Percentiles rank a stretch among this genome's conserved stretches.
Evolutionary conservation across 2,329 filamentous ascomycete genomes (phyloP).

Genomic region (Myriosclerotinia curreyana): DNA sequence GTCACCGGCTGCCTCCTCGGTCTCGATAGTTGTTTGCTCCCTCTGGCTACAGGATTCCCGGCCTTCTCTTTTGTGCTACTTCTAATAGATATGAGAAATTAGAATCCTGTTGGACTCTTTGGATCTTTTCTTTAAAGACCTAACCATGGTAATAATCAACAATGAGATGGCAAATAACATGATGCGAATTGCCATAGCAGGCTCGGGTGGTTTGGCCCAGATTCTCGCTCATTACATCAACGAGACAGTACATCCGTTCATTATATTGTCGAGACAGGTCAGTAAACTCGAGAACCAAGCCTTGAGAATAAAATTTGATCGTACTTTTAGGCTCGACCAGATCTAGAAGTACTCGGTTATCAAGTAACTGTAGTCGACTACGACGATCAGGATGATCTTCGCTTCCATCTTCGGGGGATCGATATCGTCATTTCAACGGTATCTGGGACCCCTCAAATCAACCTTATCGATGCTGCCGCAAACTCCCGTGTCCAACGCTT

Average conservation of each 20-base stretch:
- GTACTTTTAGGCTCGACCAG: constrained; percentile 39
- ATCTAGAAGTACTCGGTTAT: constrained; percentile 45
- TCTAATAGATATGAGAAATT: not conserved
- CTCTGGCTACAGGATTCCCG: constrained; percentile 2
- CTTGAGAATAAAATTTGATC: not conserved
- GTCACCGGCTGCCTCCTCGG: constrained; percentile 26
- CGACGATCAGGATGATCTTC: constrained; percentile 53
- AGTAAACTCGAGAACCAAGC: constrained; percentile 32
- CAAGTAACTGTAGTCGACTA: constrained; percentile 72
- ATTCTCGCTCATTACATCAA: constrained; percentile 58
- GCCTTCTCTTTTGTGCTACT: not conserved
- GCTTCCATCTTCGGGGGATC: constrained; percentile 65
- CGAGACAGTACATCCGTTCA: constrained; percentile 62
- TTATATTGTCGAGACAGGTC: constrained; percentile 67
- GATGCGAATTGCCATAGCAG: constrained; percentile 62
- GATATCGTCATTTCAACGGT: constrained; percentile 76
- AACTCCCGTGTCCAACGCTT: constrained; percentile 63
- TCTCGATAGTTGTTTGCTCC: not conserved
- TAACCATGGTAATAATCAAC: not conserved
- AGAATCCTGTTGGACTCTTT: not conserved
- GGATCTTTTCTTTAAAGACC: not conserved
- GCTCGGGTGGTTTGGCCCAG: constrained; percentile 57
- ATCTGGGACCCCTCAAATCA: constrained; percentile 61
- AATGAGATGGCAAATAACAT: constrained; percentile 27
- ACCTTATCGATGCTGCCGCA: constrained; percentile 69